These are phyloP conservation scores for Elaeis oleifera DNA, from an alignment of 202 grass and related monocot genomes.

Conservation along the genomic window DNA sequence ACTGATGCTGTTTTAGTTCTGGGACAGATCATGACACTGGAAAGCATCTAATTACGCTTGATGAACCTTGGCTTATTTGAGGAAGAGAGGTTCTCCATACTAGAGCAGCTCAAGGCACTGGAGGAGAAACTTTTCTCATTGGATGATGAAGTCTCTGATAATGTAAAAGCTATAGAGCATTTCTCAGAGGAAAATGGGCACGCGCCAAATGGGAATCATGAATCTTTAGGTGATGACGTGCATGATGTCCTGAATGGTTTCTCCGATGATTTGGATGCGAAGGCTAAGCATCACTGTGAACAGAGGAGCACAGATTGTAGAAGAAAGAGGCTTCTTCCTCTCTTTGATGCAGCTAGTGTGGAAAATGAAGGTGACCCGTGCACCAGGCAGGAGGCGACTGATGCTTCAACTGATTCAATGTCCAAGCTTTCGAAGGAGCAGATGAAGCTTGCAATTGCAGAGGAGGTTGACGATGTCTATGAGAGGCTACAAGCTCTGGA, in stretches of 20 bases:
- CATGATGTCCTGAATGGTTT: conserved; percentile 41
- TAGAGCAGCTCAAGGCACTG: conserved; percentile 73
- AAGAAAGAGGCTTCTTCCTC: conserved; percentile 77
- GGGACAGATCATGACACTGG: conserved; percentile 32
- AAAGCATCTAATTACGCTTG: conserved; percentile 43
- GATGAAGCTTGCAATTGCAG: conserved; percentile 47
- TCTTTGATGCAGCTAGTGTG: conserved; percentile 58
- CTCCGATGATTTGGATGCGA: conserved; percentile 39
- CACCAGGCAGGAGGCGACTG: conserved; percentile 21
- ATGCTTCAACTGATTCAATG: conserved; percentile 27
- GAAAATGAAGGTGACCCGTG: conserved; percentile 35
- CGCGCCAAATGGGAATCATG: conserved; percentile 16
- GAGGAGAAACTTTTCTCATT: conserved; percentile 77
- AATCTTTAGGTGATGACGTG: conserved; percentile 9
- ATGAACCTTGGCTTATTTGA: conserved; percentile 67
- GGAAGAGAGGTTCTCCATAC: conserved; percentile 78
- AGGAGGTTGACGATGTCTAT: conserved; percentile 57
- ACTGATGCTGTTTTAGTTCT: conserved; percentile 41
- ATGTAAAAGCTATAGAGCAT: conserved; percentile 36
- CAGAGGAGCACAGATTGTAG: conserved; percentile 33
- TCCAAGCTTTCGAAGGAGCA: conserved; percentile 36
- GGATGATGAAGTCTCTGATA: conserved; percentile 54
- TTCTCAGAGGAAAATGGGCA: conserved; percentile 41
- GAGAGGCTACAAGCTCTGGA: conserved; percentile 80
- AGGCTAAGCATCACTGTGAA: conserved; percentile 31